These are phyloP conservation scores for Chaetomium globosum DNA, from an alignment of 2,329 filamentous ascomycete genomes.

Conservation along the genomic window DNA sequence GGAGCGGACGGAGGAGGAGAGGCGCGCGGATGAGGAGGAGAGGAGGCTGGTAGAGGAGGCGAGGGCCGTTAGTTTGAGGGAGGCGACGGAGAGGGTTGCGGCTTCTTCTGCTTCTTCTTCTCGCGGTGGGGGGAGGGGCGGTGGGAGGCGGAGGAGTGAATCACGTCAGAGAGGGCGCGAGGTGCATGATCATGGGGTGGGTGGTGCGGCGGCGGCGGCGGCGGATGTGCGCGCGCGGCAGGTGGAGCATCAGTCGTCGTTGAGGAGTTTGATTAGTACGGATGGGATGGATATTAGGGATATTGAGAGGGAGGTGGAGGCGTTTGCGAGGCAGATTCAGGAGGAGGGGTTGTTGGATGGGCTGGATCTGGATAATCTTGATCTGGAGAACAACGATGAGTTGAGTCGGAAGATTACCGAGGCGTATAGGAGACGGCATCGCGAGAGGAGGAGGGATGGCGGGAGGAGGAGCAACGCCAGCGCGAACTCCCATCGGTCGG, in stretches of 20 bases:
- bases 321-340: conserved; percentile 77
- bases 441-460: conserved; percentile 58
- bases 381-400: conserved; percentile 81
- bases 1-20: conserved; percentile 64
- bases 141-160: conserved; percentile 48
- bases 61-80: conserved; percentile 71
- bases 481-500: conserved; percentile 45
- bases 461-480: conserved; percentile 50
- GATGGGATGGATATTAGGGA: conserved; percentile 76
- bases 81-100: conserved; percentile 57
- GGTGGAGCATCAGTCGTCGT: conserved; percentile 85
- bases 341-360: conserved; percentile 78
- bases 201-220: conserved; percentile 45
- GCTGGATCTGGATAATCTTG: conserved; percentile 84
- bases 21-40: conserved; percentile 69
- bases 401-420: conserved; percentile 89
- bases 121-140: conserved; percentile 11
- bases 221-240: conserved; percentile 49
- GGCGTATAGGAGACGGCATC: conserved; percentile 77
- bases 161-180: conserved; percentile 47
- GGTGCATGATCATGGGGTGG: conserved; percentile 26
- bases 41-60: conserved; percentile 72
- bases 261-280: conserved; percentile 80
- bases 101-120: background rate
- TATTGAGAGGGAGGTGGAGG: conserved; percentile 85